phyloP scores from a whole-genome alignment of 306 rosid genomes.

The Quercus parvula region DNA sequence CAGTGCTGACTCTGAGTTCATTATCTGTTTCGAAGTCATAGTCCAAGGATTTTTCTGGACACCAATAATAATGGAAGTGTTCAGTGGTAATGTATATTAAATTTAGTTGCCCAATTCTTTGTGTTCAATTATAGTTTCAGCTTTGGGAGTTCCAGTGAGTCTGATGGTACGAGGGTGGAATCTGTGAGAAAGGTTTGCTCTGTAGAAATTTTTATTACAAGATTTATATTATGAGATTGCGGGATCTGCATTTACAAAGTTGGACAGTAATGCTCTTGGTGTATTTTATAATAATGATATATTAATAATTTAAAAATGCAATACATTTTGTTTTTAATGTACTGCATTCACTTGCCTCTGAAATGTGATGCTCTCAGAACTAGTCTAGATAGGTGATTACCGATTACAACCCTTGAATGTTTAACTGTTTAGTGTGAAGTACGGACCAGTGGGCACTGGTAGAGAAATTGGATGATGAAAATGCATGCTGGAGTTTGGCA shows the following conservation, averaged over 20 bases:
- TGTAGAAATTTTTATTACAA: slow-evolving; percentile 5
- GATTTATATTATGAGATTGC: slow-evolving; percentile 10
- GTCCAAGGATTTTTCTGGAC: slow-evolving; percentile 31
- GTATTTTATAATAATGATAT: background rate
- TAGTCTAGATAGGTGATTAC: too few species aligned
- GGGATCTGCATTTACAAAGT: background rate
- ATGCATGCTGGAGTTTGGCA: too few species aligned
- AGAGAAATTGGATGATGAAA: too few species aligned
- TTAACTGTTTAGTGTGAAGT: too few species aligned
- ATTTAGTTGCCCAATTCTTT: slow-evolving; percentile 36
- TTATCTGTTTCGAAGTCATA: slow-evolving; percentile 16
- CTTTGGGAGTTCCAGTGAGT: slow-evolving; percentile 28
- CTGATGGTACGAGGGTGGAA: background rate
- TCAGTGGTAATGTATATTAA: slow-evolving; percentile 50
- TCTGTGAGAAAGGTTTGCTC: background rate
- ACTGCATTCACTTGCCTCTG: too few species aligned
- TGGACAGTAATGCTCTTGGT: background rate
- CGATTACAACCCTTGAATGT: too few species aligned
- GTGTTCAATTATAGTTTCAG: slow-evolving; percentile 36
- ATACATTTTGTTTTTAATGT: too few species aligned
- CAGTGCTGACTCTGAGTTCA: slow-evolving; percentile 7
- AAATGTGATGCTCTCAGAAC: too few species aligned
- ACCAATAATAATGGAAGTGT: slow-evolving; percentile 50
- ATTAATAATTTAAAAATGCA: too few species aligned
- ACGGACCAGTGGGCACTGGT: too few species aligned